Conservation (phyloP, 306 rosid genomes). For the Castanopsis chinensis region DNA sequence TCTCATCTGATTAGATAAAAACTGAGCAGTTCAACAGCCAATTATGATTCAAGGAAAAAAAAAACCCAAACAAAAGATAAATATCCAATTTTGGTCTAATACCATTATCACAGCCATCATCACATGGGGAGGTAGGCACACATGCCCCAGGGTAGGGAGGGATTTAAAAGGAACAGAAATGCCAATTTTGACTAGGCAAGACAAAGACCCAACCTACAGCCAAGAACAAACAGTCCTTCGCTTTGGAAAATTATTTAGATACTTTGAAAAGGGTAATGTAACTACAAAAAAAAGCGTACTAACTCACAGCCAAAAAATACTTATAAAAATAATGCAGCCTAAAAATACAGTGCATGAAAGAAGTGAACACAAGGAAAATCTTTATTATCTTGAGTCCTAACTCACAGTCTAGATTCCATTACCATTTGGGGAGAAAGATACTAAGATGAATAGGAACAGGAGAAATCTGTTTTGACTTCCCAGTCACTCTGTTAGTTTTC, state of each 20-base stretch:
- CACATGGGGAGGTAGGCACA: no score
- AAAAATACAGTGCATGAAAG: not conserved
- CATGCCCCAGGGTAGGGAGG: no score
- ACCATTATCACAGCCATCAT: no score
- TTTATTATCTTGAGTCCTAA: not conserved
- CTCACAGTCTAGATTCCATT: conserved; percentile 6
- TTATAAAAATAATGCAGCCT: no score
- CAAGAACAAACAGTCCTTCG: not conserved
- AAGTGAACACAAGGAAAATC: not conserved
- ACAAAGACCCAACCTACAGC: not conserved
- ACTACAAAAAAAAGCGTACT: no score
- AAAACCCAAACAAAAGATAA: no score
- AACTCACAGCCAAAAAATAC: conserved; percentile 24
- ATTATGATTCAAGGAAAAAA: not conserved
- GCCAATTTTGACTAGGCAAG: not conserved
- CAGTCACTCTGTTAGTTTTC: conserved; percentile 72
- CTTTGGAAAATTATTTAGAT: no score
- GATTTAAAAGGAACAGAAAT: no score
- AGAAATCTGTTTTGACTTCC: conserved; percentile 75
- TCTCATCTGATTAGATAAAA: not conserved
- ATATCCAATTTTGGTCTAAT: no score
- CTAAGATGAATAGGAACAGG: conserved; percentile 86
- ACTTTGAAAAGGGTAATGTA: no score
- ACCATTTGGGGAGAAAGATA: conserved; percentile 75
- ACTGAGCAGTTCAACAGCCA: not conserved